Conservation (phyloP, 2,329 filamentous ascomycete genomes). For the Macrophomina phaseolina region DNA sequence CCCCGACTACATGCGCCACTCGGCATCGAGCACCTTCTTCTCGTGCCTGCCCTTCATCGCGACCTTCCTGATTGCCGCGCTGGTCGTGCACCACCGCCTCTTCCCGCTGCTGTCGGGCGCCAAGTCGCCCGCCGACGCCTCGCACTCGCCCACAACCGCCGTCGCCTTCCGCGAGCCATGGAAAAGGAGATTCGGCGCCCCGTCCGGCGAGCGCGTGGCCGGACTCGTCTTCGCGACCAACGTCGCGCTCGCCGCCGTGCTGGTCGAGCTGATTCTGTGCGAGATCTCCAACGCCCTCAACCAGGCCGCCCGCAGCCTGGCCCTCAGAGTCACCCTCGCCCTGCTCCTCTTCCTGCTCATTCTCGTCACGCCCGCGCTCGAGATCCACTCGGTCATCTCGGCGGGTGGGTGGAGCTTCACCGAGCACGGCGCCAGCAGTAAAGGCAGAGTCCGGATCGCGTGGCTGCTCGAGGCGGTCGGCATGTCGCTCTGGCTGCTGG, state of each 20-base stretch:
- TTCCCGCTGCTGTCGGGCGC: constrained; percentile 72
- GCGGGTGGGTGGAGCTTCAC: constrained; percentile 65
- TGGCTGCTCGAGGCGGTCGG: constrained; percentile 68
- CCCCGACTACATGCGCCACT: constrained; percentile 54
- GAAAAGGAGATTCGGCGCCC: constrained; percentile 2
- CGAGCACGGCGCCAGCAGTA: constrained; percentile 45
- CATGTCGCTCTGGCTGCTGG: constrained; percentile 71
- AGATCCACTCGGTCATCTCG: constrained; percentile 70
- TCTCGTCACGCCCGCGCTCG: constrained; percentile 76
- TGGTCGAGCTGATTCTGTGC: constrained; percentile 81
- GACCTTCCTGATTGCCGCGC: constrained; percentile 69
- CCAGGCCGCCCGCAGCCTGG: constrained; percentile 68
- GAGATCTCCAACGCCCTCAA: constrained; percentile 81
- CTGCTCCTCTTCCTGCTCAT: constrained; percentile 75
- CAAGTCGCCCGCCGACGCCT: constrained; percentile 51
- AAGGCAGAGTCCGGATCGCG: constrained; percentile 63
- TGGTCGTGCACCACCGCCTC: constrained; percentile 69
- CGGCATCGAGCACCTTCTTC: constrained; percentile 60
- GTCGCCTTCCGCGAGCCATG: constrained; percentile 30
- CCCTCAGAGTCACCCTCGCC: constrained; percentile 72
- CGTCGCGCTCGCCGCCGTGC: constrained; percentile 75
- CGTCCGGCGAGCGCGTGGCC: constrained; percentile 50
- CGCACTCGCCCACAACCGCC: constrained; percentile 62
- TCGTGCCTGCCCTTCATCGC: constrained; percentile 71
- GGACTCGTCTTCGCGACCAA: constrained; percentile 76